phyloP scores from a whole-genome alignment of 495 filamentous ascomycete species.

The Daldinia concentrica region DNA sequence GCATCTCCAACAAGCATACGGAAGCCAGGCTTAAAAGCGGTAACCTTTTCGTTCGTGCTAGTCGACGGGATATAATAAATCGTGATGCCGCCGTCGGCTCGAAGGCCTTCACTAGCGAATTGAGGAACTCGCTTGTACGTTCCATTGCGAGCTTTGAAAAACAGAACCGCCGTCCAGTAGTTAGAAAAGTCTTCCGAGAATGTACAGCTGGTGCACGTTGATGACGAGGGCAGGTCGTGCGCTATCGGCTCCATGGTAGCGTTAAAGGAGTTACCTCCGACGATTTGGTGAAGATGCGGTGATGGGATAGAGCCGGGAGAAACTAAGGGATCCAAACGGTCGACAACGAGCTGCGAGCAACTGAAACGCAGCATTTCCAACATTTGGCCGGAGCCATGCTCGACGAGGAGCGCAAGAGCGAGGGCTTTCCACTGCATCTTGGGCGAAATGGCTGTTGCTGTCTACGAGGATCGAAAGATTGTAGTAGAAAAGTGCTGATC shows the following conservation, averaged over 20 bases:
- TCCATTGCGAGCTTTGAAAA: conserved; percentile 54
- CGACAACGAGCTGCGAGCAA: conserved; percentile 56
- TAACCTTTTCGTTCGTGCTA: conserved; percentile 47
- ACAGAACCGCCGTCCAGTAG: conserved; percentile 55
- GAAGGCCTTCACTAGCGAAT: conserved; percentile 46
- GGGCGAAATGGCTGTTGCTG: conserved; percentile 34
- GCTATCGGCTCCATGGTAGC: conserved; percentile 44
- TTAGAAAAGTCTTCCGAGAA: conserved; percentile 52
- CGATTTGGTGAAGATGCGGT: conserved; percentile 55
- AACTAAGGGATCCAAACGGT: conserved; percentile 74
- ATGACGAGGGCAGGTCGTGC: conserved; percentile 41
- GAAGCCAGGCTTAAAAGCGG: conserved; percentile 72
- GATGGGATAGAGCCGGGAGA: conserved; percentile 60
- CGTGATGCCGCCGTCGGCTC: conserved; percentile 52
- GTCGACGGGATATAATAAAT: conserved; percentile 54
- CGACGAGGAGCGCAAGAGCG: conserved; percentile 47
- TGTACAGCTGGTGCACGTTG: conserved; percentile 50
- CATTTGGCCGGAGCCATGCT: conserved; percentile 46
- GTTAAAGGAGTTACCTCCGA: conserved; percentile 53
- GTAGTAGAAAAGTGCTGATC: conserved; percentile 11
- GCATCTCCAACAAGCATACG: conserved; percentile 76
- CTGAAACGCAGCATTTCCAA: conserved; percentile 51
- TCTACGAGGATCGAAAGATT: conserved; percentile 32
- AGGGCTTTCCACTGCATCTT: conserved; percentile 53
- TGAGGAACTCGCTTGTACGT: conserved; percentile 55